Conservation (phyloP, 2,329 filamentous ascomycete species). For the Ploettnerulaceae sp. region DNA sequence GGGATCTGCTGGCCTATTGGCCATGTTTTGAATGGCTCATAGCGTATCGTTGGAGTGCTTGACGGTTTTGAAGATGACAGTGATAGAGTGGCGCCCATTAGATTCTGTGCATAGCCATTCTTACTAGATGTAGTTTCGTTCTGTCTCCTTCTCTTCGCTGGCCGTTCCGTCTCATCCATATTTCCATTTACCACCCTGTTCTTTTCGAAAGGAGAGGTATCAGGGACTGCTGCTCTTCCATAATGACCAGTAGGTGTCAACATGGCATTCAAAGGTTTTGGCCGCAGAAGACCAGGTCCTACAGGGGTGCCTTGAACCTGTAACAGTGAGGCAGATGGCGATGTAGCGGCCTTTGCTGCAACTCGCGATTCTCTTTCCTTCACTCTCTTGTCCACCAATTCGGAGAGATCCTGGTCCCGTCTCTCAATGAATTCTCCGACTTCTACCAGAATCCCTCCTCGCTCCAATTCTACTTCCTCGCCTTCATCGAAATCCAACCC, state of each 20-base stretch:
- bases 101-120: constrained; percentile 45
- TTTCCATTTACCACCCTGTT: constrained; percentile 35
- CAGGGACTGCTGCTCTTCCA: constrained; percentile 53
- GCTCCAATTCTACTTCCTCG: constrained; percentile 75
- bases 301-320: constrained; percentile 28
- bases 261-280: constrained; percentile 57
- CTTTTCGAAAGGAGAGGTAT: constrained; percentile 62
- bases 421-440: constrained; percentile 70
- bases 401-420: constrained; percentile 72
- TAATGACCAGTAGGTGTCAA: constrained; percentile 60
- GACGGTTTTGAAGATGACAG: constrained; percentile 35
- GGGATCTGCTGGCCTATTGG: constrained; percentile 4
- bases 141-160: constrained; percentile 40
- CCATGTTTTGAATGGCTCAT: constrained; percentile 24
- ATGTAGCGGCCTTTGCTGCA: constrained; percentile 33
- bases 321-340: constrained; percentile 24
- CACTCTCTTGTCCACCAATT: constrained; percentile 64
- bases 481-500: constrained; percentile 68
- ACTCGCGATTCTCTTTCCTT: constrained; percentile 50
- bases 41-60: constrained; percentile 25
- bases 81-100: constrained; percentile 45
- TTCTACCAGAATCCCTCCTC: constrained; percentile 70
- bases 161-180: constrained; percentile 28
- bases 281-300: constrained; percentile 44
- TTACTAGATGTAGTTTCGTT: constrained; percentile 40